A percentile compares a stretch with the other conserved stretches of the same genome.
These are phyloP conservation scores for Escovopsis weberi DNA, from an alignment of 2,329 filamentous ascomycete genomes.

Conservation along the genomic window DNA sequence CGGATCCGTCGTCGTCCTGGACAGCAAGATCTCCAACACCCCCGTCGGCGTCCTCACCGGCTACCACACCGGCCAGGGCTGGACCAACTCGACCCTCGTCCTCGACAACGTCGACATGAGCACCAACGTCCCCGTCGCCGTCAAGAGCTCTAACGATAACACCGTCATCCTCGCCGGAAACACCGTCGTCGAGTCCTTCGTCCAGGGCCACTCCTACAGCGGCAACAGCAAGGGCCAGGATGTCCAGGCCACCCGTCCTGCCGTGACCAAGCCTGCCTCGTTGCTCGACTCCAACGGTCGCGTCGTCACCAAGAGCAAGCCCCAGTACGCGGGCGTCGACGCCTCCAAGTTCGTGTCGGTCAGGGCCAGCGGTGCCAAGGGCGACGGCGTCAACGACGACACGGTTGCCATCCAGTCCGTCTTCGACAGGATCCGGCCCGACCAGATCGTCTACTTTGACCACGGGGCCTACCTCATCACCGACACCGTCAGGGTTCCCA, in stretches of 20 bases:
- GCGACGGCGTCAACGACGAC: constrained; percentile 79
- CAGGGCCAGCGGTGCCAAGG: constrained; percentile 65
- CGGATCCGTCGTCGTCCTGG: constrained; percentile 70
- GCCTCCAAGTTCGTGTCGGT: constrained; percentile 66
- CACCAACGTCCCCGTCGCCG: constrained; percentile 49
- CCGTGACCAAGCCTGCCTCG: constrained; percentile 46
- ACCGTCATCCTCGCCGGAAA: constrained; percentile 54
- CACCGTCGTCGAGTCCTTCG: constrained; percentile 54
- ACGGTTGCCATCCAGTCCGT: constrained; percentile 70
- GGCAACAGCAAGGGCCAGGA: constrained; percentile 25
- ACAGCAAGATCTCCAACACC: constrained; percentile 66
- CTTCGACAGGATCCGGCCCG: constrained; percentile 50
- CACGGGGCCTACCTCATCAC: constrained; percentile 59
- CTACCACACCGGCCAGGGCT: constrained; percentile 46
- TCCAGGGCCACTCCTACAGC: constrained; percentile 63
- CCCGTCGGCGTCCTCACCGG: constrained; percentile 56
- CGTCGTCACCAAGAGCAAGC: constrained; percentile 74
- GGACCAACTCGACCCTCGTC: constrained; percentile 68
- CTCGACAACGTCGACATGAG: constrained; percentile 82
- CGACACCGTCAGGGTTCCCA: constrained; percentile 56
- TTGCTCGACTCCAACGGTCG: constrained; percentile 52
- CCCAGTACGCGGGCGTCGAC: constrained; percentile 62
- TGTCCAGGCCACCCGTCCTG: constrained; percentile 42
- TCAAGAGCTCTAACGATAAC: constrained; percentile 43
- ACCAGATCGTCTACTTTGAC: constrained; percentile 60